Evolutionary conservation across 495 filamentous ascomycete species (phyloP), one percentile per base, ranked within the genome.

Genomic region (Usnea hakonensis): DNA sequence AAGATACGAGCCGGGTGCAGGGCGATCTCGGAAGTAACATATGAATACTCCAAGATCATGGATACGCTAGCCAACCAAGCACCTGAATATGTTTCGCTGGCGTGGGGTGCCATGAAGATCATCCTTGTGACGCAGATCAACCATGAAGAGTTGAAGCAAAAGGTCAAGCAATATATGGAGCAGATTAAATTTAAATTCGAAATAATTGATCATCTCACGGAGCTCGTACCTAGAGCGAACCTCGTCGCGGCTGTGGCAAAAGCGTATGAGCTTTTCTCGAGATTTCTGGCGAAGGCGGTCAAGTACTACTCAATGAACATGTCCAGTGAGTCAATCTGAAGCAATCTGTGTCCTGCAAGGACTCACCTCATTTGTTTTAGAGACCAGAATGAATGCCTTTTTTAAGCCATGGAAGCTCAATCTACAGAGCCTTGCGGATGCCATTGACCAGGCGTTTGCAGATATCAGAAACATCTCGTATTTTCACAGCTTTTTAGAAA

Each of bases 61-160:
- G 41, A 43, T 10, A n/a, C 21, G 41, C 41, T 43, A 3, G 41
- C 21, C 19, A n/a, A 4, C 17, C 2, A n/a, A n/a, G 41, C 35
- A 32, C 52, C 52, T 55, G 52, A 55, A 32, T 55, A 55, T 32
- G 52, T 55, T n/a, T 2, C 52, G 13, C 21, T 55, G 23, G 52
- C 35, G 17, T 55, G 52, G 52, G 52, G 52, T 21, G 52, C 52
- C 19, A 55, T 55, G 19, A 55, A 55, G 52, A 55, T 55, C 14
- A 14, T 55, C 2, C 52, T 55, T 33, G 35, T 55, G 17, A 21
- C 30, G 5, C 52, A 55, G 23, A 55, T 55, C 52, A 28, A 55
- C 23, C 52, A 55, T 21, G 52, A 55, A 55, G 52, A 55, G 11
- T 32, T 55, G 21, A 55, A 55, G 23, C 52, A 55, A 9, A 43